phyloP scores from a whole-genome alignment of 1,284 basidiomycete genomes.

The Rhodofomes roseus region DNA sequence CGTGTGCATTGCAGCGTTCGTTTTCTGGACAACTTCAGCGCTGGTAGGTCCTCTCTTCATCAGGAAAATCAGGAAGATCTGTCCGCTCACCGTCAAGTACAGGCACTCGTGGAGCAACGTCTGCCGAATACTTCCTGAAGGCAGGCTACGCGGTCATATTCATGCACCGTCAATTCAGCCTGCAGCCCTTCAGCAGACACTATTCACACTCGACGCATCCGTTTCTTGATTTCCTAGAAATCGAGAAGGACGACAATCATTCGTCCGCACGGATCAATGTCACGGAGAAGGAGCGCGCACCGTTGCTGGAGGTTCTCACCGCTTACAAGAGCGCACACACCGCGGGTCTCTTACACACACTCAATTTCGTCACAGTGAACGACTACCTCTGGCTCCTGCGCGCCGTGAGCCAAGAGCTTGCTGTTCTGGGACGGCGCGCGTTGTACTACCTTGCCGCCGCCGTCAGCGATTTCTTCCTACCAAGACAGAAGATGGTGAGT shows the following conservation, averaged over 20 bases:
- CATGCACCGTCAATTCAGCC: conserved; percentile 95
- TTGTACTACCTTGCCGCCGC: conserved; percentile 98
- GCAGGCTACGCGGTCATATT: conserved; percentile 97
- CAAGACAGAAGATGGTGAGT: conserved; percentile 82
- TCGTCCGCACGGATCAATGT: conserved; percentile 56
- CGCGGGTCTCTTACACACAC: conserved; percentile 73
- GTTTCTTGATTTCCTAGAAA: conserved; percentile 92
- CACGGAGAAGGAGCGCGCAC: conserved; percentile 54
- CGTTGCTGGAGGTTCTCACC: conserved; percentile 72
- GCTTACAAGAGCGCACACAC: conserved; percentile 81
- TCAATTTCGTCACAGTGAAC: conserved; percentile 93
- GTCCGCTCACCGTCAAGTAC: background rate
- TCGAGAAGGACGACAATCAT: conserved; percentile 39
- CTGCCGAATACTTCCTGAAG: conserved; percentile 95
- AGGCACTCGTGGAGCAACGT: conserved; percentile 96
- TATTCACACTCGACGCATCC: conserved; percentile 98
- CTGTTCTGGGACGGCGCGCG: conserved; percentile 63
- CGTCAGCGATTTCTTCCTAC: conserved; percentile 97
- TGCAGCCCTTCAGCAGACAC: conserved; percentile 94
- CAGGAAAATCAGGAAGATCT: background rate
- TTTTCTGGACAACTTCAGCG: conserved; percentile 98
- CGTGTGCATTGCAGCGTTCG: conserved; percentile 68
- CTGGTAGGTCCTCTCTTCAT: conserved; percentile 53
- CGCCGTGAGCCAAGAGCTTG: conserved; percentile 74
- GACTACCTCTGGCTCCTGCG: conserved; percentile 94